Evolutionary conservation across 306 rosid species (phyloP).

Genomic region (Medicago ruthenica): DNA sequence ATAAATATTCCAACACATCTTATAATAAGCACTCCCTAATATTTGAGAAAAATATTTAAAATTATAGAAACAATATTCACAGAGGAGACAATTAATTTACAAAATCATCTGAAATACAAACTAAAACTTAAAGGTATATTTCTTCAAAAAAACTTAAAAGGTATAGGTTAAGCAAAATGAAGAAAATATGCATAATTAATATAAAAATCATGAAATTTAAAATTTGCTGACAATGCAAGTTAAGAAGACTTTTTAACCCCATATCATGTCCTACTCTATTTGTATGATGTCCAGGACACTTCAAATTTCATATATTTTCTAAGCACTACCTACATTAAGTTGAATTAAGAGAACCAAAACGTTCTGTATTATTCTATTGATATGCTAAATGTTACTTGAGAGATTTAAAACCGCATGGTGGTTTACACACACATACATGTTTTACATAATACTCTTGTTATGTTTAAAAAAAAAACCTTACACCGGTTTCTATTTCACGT

Average conservation of each 20-base stretch:
- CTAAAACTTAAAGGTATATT: too few species aligned
- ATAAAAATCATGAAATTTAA: not conserved
- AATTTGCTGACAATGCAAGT: not conserved
- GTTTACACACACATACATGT: not conserved
- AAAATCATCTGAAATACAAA: not conserved
- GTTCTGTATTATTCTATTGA: not conserved
- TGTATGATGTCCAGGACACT: not conserved
- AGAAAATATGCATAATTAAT: not conserved
- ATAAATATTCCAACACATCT: too few species aligned
- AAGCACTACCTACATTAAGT: slow-evolving; percentile 3
- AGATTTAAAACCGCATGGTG: not conserved
- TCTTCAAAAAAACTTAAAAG: too few species aligned
- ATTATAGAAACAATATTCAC: not conserved
- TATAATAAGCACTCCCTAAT: not conserved
- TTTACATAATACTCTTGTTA: slow-evolving; percentile 2
- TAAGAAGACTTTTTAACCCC: not conserved
- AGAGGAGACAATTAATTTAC: not conserved
- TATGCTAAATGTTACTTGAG: not conserved
- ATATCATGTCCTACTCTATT: not conserved
- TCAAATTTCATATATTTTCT: not conserved
- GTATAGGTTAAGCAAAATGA: not conserved
- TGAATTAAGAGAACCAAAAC: not conserved
- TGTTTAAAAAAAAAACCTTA: not conserved
- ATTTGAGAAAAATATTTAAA: not conserved
- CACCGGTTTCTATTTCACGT: slow-evolving; percentile 6